Base-by-base conservation (phyloP, 768 basidiomycete species). In the Russula ochroleuca region DNA sequence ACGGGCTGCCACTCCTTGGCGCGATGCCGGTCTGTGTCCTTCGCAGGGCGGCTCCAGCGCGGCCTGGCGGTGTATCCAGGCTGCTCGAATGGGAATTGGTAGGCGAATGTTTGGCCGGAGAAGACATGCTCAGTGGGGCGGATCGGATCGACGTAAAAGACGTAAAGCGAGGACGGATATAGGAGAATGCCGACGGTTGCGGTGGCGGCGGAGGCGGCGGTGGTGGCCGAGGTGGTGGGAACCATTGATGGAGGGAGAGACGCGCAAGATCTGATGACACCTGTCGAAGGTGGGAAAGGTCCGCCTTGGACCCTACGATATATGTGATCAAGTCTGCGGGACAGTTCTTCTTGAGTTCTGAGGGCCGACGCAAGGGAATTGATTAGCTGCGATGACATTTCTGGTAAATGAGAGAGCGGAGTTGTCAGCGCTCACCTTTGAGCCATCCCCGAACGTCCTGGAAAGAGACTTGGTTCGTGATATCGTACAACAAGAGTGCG, bases 231-330 rank as follows among this genome's bases (percentile, higher is more conserved):
- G 90, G 88, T 62, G 90, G 90, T 11, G 91, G 91, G 68, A 92
- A 92, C 93, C 93, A 94, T 55, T 85, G 87, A 68, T 89, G 87
- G 50, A 96, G 77, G 14, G 88, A 87, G 61, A 90, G 80, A n/a
- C 90, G 86, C 59, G 90, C 92, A 63, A 88, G 80, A 75, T 92
- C 92, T 57, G 87, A 78, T 7, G 90, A 88, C 67, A 93, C 88
- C 71, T 90, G 86, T 52, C 90, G 85, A 65, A 85, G 80, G 45
- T 79, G 77, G 63, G 82, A 75, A 64, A 93, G 81, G 78, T 93
- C 90, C 70, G 90, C 88, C 75, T 98, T 98, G 67, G 94, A 85
- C 62, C 95, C 94, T 69, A 97, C 94, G 70, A 98, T 92, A 75
- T 94, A 94, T 70, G 97, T 93, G 73, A 96, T 87, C 62, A 94